Conservation (phyloP, 2,329 filamentous ascomycete species). For the Spiromastix sp. region DNA sequence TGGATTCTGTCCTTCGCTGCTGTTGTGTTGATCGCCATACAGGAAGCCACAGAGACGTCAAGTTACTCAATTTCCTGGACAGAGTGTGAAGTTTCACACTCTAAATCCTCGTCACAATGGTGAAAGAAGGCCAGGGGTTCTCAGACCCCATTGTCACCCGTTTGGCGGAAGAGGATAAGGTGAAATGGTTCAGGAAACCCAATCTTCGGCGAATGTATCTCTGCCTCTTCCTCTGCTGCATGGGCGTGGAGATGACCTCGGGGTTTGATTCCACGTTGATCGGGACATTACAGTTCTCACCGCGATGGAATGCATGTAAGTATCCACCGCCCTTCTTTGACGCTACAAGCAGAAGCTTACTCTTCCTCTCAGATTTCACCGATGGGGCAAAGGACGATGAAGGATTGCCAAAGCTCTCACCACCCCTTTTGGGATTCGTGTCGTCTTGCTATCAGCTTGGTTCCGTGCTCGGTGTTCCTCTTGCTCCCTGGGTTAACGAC, state of each 20-base stretch:
- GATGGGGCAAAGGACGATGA: slow-evolving; percentile 13
- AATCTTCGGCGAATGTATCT: slow-evolving; percentile 49
- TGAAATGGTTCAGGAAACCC: slow-evolving; percentile 46
- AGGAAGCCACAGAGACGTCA: no score
- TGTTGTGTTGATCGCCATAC: no score
- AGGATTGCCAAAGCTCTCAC: slow-evolving; percentile 13
- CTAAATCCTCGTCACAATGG: no score
- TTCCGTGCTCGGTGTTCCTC: slow-evolving; percentile 47
- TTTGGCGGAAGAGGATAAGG: slow-evolving; percentile 1
- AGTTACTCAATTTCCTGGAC: no score
- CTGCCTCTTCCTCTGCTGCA: slow-evolving; percentile 48
- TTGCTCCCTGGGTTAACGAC: slow-evolving; percentile 48
- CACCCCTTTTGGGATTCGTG: slow-evolving; percentile 39
- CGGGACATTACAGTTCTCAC: slow-evolving; percentile 33
- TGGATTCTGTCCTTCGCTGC: no score
- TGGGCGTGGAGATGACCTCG: slow-evolving; percentile 53
- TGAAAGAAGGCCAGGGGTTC: neutral
- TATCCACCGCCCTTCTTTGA: neutral
- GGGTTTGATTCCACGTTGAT: slow-evolving; percentile 47
- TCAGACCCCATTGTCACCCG: slow-evolving; percentile 5
- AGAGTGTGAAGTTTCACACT: no score
- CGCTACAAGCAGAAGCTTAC: slow-evolving; percentile 6
- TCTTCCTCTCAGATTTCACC: slow-evolving; percentile 16
- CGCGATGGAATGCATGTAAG: slow-evolving; percentile 29
- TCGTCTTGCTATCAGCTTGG: slow-evolving; percentile 51